Evolutionary conservation across 2,329 filamentous ascomycete genomes (phyloP), one percentile per base, ranked within the genome.

Genomic region (Lasiodiplodia theobromae): DNA sequence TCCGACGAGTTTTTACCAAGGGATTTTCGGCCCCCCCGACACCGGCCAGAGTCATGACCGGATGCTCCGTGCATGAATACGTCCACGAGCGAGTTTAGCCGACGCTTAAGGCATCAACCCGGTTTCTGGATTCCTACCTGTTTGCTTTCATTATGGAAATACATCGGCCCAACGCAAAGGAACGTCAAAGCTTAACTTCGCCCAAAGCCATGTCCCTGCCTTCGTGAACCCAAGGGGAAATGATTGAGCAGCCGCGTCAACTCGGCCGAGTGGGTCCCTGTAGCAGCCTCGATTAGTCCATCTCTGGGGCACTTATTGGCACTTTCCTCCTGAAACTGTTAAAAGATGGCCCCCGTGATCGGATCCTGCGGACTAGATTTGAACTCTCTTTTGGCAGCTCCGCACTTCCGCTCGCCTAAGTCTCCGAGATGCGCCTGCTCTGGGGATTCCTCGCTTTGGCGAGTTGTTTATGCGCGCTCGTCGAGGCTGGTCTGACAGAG

Each of bases 371-470:
- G 31, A 21, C 16, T 21, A 10, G 54, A 37, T 21, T 38, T n/a
- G n/a, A n/a, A 38, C 8, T 57, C 10, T 38, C 31, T n/a, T 57
- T n/a, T 28, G 54, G 18, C 54, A 38, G 54, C 54, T 38, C 31
- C 37, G 34, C 54, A 57, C 54, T 28, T 57, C 31, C 31, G 31
- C 31, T 44, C 16, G 37, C 56, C 37, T 4, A 12, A 60, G 37
- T 44, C 31, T 40, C 12, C 56, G 37, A 60, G 37, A 60, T 60
- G 56, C 56, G 23, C 8, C 28, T 44, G 21, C 21, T 44, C 5
- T 60, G 37, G 56, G 16, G 56, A n/a, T 44, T 60, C 12, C 56
- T 60, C 16, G 56, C 37, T 40, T n/a, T 60, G 56, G 56, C 56
- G 28, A 28, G 56, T 21, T 40, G 37, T 18, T 44, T 60, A 44